Percentiles rank a stretch among this genome's conserved stretches.
These are phyloP conservation scores for Daldinia caldariorum DNA, from an alignment of 495 filamentous ascomycete species.

Conservation along the genomic window DNA sequence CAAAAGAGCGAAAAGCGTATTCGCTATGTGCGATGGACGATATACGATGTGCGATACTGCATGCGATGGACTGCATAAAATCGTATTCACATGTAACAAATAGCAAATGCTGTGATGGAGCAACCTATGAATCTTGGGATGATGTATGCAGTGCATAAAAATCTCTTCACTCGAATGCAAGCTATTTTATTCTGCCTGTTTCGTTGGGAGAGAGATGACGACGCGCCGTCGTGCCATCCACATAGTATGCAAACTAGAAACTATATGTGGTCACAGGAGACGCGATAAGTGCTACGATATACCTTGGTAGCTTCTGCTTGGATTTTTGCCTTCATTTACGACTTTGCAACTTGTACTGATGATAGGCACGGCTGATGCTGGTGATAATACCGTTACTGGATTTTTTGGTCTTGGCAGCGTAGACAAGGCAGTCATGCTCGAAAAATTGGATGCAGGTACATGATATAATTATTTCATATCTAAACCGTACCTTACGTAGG, in stretches of 20 bases:
- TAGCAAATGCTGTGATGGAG: constrained; percentile 7
- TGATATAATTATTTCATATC: background rate
- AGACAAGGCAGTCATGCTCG: background rate
- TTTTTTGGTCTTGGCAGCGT: constrained; percentile 32
- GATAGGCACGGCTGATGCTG: constrained; percentile 29
- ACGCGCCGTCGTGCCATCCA: constrained; percentile 16
- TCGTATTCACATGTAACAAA: background rate
- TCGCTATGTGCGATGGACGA: constrained; percentile 8
- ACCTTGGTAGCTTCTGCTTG: constrained; percentile 7
- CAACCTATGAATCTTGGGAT: constrained; percentile 28
- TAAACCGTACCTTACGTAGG: too few relatives aligned
- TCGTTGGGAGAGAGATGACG: constrained; percentile 21
- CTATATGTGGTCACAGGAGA: background rate
- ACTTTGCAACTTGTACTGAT: background rate
- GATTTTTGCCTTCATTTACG: constrained; percentile 21
- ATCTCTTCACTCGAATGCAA: constrained; percentile 19
- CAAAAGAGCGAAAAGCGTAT: constrained; percentile 11
- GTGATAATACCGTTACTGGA: constrained; percentile 23
- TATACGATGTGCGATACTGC: constrained; percentile 29
- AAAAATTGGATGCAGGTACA: background rate
- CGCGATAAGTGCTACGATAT: constrained; percentile 8
- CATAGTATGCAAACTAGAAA: background rate
- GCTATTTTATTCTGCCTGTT: constrained; percentile 3
- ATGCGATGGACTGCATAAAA: constrained; percentile 6
- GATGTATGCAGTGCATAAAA: constrained; percentile 33